A percentile compares a stretch with the other conserved stretches of the same genome.
These are phyloP conservation scores for Ramaria rubella DNA, from an alignment of 768 basidiomycete species.

Conservation along the genomic window DNA sequence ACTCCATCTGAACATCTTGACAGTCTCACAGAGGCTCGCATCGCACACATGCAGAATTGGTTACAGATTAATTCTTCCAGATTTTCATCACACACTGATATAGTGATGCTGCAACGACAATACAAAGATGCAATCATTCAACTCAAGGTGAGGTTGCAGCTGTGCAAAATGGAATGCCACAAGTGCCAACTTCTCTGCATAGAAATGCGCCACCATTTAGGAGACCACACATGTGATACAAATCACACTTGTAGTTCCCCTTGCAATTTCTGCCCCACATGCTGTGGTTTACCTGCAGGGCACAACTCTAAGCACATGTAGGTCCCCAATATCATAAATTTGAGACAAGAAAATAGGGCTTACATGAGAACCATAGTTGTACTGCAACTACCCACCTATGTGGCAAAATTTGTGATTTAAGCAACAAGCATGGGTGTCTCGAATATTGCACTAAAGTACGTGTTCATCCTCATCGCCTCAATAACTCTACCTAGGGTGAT, in stretches of 20 bases:
- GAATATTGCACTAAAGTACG: constrained; percentile 46
- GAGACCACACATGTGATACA: constrained; percentile 46
- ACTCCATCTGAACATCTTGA: constrained; percentile 35
- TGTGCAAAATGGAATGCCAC: constrained; percentile 44
- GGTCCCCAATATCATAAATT: constrained; percentile 13
- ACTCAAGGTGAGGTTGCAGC: constrained; percentile 37
- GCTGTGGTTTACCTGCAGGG: constrained; percentile 48
- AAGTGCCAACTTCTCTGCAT: constrained; percentile 46
- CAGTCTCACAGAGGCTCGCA: constrained; percentile 34
- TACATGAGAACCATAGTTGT: constrained; percentile 37
- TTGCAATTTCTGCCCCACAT: constrained; percentile 40
- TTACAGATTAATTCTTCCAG: constrained; percentile 41
- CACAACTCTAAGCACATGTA: constrained; percentile 53
- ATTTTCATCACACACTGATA: constrained; percentile 40
- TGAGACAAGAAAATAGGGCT: not conserved
- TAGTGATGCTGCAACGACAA: constrained; percentile 38
- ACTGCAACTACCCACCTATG: constrained; percentile 45
- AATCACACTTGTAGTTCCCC: constrained; percentile 38
- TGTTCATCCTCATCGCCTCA: not conserved
- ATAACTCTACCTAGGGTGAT: not conserved
- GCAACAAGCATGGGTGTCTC: constrained; percentile 45
- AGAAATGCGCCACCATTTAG: constrained; percentile 38
- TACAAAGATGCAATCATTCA: constrained; percentile 40
- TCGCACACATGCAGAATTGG: constrained; percentile 47
- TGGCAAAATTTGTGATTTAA: constrained; percentile 42